These are phyloP conservation scores for Crithidia brevicula DNA, from an alignment of 208 protist species.

Conservation along the genomic window DNA sequence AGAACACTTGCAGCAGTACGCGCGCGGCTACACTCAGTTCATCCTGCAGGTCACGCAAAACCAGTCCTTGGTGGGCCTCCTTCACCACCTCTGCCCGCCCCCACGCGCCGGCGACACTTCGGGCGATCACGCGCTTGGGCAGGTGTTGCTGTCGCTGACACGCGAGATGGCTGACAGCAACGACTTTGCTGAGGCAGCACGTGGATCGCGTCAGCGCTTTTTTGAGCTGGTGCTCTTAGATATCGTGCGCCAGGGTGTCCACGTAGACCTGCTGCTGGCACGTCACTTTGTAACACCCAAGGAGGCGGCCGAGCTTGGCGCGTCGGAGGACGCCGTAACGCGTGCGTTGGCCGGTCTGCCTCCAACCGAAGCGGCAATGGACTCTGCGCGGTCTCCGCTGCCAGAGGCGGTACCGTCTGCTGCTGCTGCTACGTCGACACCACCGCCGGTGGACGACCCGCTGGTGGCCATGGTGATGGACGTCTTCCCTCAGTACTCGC, in stretches of 20 bases:
- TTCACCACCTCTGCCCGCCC: conserved; percentile 47
- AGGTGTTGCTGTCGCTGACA: conserved; percentile 57
- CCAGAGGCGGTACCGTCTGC: neutral
- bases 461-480: conserved; percentile 78
- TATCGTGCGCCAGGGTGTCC: conserved; percentile 75
- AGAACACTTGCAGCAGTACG: conserved; percentile 59
- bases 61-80: conserved; percentile 21
- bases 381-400: neutral
- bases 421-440: too few species aligned
- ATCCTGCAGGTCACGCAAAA: conserved; percentile 39
- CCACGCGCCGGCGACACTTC: conserved; percentile 14
- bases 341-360: conserved; percentile 45
- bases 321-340: conserved; percentile 63
- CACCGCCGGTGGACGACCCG: conserved; percentile 38
- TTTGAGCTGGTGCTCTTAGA: conserved; percentile 79
- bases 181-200: conserved; percentile 70
- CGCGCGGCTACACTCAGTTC: conserved; percentile 37
- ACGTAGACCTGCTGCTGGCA: conserved; percentile 68
- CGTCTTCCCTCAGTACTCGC: conserved; percentile 80
- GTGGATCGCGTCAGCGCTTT: conserved; percentile 57
- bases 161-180: conserved; percentile 66
- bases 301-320: conserved; percentile 74
- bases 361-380: neutral
- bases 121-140: conserved; percentile 50
- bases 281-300: conserved; percentile 57